Conservation (phyloP, 352 stramenopile species). For the Globisporangium cylindrosporum region DNA sequence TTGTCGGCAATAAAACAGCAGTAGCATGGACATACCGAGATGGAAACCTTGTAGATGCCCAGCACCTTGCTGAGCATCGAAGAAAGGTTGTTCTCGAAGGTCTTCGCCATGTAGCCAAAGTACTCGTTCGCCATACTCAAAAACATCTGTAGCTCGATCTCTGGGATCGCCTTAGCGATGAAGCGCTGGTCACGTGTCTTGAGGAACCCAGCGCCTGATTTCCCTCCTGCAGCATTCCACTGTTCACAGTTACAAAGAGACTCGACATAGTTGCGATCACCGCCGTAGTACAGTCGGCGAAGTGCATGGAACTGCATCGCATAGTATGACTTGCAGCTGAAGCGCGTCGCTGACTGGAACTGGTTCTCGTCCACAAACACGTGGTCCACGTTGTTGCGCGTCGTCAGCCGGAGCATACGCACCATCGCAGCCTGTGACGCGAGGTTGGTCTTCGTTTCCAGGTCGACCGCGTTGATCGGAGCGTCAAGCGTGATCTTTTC, state of each 20-base stretch:
- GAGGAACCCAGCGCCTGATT: slow-evolving; percentile 81
- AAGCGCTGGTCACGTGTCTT: slow-evolving; percentile 87
- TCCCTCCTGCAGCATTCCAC: slow-evolving; percentile 84
- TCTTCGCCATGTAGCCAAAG: slow-evolving; percentile 88
- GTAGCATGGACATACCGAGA: slow-evolving; percentile 32
- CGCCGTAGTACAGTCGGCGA: slow-evolving; percentile 78
- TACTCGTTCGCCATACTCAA: slow-evolving; percentile 89
- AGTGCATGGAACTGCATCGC: slow-evolving; percentile 88
- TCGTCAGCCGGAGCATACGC: slow-evolving; percentile 56
- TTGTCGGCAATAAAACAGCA: background rate
- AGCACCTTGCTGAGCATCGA: slow-evolving; percentile 89
- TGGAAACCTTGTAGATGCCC: slow-evolving; percentile 84
- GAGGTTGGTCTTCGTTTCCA: slow-evolving; percentile 19
- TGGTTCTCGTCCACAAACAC: slow-evolving; percentile 85
- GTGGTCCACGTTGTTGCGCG: slow-evolving; percentile 82
- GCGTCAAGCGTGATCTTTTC: slow-evolving; percentile 35
- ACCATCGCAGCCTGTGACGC: slow-evolving; percentile 41
- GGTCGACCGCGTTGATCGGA: slow-evolving; percentile 31
- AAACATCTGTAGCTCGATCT: slow-evolving; percentile 89
- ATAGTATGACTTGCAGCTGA: slow-evolving; percentile 88
- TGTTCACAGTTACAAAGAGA: slow-evolving; percentile 84
- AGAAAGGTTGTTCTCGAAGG: slow-evolving; percentile 81
- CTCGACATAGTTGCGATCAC: slow-evolving; percentile 85
- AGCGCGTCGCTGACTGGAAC: slow-evolving; percentile 76
- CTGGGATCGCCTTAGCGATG: slow-evolving; percentile 83